Evolutionary conservation across 371 early-diverging fungal genomes (phyloP).

Genomic region (Actinomucor elegans): DNA sequence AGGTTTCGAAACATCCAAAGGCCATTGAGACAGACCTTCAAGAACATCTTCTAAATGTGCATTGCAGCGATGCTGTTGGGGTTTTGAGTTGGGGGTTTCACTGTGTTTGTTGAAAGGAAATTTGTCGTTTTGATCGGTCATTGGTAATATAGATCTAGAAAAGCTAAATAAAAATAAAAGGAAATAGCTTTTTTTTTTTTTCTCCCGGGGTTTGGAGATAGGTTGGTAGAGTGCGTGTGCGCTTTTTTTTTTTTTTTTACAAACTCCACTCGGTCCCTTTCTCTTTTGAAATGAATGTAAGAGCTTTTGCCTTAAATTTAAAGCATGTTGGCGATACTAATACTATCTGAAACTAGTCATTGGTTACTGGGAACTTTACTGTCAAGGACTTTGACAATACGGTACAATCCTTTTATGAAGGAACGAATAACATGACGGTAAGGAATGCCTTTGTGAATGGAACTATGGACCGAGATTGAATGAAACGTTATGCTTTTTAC

Average conservation of each 20-base stretch:
- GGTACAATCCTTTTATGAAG: constrained; percentile 19
- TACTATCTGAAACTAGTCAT: too few species aligned
- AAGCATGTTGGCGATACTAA: too few species aligned
- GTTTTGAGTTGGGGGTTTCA: constrained; percentile 18
- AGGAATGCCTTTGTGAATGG: too few species aligned
- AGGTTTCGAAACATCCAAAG: constrained; percentile 48
- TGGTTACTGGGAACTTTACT: too few species aligned
- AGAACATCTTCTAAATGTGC: constrained; percentile 47
- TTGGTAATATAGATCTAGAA: constrained; percentile 5
- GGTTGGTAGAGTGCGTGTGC: too few species aligned
- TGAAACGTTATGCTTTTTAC: neutral
- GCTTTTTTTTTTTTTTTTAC: too few species aligned
- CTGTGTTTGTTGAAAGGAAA: constrained; percentile 33
- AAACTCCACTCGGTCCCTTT: neutral
- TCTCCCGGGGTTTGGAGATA: too few species aligned
- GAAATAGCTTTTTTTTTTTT: neutral
- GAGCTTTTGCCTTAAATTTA: too few species aligned
- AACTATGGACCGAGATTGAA: too few species aligned
- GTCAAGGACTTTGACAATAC: constrained; percentile 8
- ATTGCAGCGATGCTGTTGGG: constrained; percentile 44
- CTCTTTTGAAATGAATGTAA: neutral
- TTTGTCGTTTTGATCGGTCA: neutral
- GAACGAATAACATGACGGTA: constrained; percentile 1
- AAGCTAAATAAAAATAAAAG: neutral
- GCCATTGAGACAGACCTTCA: constrained; percentile 41